Base-by-base conservation (phyloP, 1,139 yeast species). In the Lodderomyces elongisporus region DNA sequence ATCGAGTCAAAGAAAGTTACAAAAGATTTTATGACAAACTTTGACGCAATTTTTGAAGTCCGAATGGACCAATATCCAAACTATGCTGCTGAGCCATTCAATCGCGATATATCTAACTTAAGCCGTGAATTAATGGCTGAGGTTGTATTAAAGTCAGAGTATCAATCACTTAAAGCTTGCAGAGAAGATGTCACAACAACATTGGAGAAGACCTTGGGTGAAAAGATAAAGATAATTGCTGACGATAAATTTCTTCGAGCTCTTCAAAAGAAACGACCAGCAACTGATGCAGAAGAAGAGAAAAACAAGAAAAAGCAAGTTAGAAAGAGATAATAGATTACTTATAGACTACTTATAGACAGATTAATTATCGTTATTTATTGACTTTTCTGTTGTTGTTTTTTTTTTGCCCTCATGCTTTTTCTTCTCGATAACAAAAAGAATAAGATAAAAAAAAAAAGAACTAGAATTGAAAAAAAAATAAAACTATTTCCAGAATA, bases 161-260 rank as follows among this genome's bases (percentile, higher is more conserved):
- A 64, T 32, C 51, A 56, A 17, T 69, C 83, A 3, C 53, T 82
- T 20, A 51, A 51, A 14, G 60, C 54, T 27, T 71, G 81, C 37
- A 44, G 56, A 16, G 55, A 59, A 33, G 34, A 37, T 27, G 25
- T 37, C 3, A 26, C 37, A 12, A 28, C 32, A 15, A 36, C 36
- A 5, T 37, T 56, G 5, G 59, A 59, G 7, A 47, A 59, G 20
- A 55, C 69, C 1, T 57, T 60, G 22, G 47, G 44, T 2, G 51
- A 51, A 23, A 40, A 42, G 3, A 70, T 60, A 40, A 58, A 53
- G 32, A 44, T 71, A 22, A 70, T 81, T 25, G 73, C 69, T 8
- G 88, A 80, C 53, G 72, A 62, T 1, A 79, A 78, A 49, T 54
- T 80, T 31, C 52, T 77, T 31, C 63, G 74, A 36, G 79, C 77